Base-by-base conservation (phyloP, 2,329 filamentous ascomycete species). In the Pleoardoris graminearum region DNA sequence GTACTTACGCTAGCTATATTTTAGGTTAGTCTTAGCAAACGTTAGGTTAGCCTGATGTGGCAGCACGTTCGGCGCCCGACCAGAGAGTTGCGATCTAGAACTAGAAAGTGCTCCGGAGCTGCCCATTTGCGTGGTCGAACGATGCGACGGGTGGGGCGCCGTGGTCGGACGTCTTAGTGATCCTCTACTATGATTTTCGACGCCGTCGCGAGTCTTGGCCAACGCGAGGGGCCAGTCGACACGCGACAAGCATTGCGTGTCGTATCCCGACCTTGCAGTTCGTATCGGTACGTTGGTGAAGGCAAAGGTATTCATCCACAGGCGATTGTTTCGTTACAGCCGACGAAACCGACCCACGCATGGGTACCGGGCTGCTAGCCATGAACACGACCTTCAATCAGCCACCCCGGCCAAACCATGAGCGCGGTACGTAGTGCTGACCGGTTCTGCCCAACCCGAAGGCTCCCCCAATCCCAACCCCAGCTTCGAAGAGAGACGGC, bases 401-500 rank as follows among this genome's bases (percentile, higher is more conserved):
- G 30, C 29, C 29, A 22, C 12, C 27, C 29, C 19, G 21, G n/a
- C 43, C 11, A 46, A 46, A 35, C 43, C 30, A 36, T 25, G 30
- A 46, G 43, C 30, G 19, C 43, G 29, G 29, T 25, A 25, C 30
- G 30, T 46, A 36, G 43, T 22, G 43, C 43, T 46, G 32, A 36
- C 30, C 41, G 10, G 36, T 12, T 11, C 42, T 35, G 19, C 21
- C 30, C 29, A 25, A 12, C 27, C 21, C 29, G 21, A 16, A 7
- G 17, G 11, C 30, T 46, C 43, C 43, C 43, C 43, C 43, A 46
- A 46, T 46, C 43, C 32, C 19, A 36, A 46, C 32, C 43, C 43
- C 29, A 35, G 21, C 33, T 22, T 37, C 44, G 23, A 37, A 47
- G 30, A 29, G 2, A 37, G 33, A 47, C 33, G 44, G 23, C 44